These are phyloP conservation scores for Lentinula novae-zelandiae DNA, from an alignment of 1,284 basidiomycete genomes.

Conservation along the genomic window DNA sequence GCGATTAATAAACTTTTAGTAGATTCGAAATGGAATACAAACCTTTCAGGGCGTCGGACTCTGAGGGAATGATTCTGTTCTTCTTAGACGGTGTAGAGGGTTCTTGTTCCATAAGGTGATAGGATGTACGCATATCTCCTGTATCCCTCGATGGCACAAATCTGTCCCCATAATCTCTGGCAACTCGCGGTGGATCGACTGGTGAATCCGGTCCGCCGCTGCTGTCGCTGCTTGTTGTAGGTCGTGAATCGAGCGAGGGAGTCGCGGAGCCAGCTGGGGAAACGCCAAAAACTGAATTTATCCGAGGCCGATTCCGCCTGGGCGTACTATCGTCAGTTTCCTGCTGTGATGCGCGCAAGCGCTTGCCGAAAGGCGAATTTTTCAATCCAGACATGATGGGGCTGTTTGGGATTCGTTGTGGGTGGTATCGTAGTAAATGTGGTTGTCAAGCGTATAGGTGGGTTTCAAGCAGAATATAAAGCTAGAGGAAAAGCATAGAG, in stretches of 20 bases:
- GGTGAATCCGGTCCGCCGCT: slow-evolving; percentile 51
- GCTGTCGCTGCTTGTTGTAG: slow-evolving; percentile 49
- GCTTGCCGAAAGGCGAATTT: slow-evolving; percentile 78
- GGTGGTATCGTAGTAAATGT: background rate
- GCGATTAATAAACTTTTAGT: background rate
- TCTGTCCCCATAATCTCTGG: slow-evolving; percentile 68
- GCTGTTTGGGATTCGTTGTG: background rate
- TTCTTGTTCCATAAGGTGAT: slow-evolving; percentile 69
- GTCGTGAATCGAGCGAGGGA: slow-evolving; percentile 51
- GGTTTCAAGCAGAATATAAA: background rate
- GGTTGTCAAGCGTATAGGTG: background rate
- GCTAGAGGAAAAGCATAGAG: background rate
- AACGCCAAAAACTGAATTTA: slow-evolving; percentile 52
- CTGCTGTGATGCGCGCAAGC: slow-evolving; percentile 62
- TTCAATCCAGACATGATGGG: slow-evolving; percentile 64
- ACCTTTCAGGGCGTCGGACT: slow-evolving; percentile 78
- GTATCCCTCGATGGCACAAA: slow-evolving; percentile 71
- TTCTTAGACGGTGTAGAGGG: slow-evolving; percentile 68
- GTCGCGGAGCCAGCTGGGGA: slow-evolving; percentile 35
- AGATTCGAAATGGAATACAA: slow-evolving; percentile 16
- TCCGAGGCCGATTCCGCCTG: slow-evolving; percentile 46
- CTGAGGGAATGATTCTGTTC: slow-evolving; percentile 64
- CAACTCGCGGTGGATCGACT: slow-evolving; percentile 33
- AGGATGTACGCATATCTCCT: slow-evolving; percentile 73
- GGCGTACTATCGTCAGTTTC: slow-evolving; percentile 53